A percentile compares a stretch with the other conserved stretches of the same genome.
Conservation (phyloP, 495 filamentous ascomycete species). For the Aspergillus cavernicola region DNA sequence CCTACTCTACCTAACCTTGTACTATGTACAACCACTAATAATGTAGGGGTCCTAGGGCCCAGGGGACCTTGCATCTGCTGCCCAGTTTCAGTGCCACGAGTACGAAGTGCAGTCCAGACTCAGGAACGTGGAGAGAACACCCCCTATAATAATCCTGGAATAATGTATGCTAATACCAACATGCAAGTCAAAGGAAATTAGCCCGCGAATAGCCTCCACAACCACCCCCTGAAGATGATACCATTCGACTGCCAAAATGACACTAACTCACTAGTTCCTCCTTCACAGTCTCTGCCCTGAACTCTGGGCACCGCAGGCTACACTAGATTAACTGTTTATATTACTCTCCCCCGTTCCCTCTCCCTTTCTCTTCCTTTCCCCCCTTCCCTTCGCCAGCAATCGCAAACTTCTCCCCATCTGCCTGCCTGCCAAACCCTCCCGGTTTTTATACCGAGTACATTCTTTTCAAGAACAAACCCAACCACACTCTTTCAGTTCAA, state of each 20-base stretch:
- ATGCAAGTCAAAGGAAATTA: slow-evolving; percentile 6
- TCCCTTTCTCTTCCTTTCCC: slow-evolving; percentile 11
- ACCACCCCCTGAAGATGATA: not conserved
- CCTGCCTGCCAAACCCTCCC: slow-evolving; percentile 16
- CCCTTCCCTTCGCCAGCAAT: slow-evolving; percentile 10
- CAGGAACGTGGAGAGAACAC: slow-evolving; percentile 1
- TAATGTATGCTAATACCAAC: not conserved
- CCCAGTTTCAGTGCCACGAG: too few relatives aligned
- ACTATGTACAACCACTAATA: too few relatives aligned
- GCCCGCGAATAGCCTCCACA: not conserved
- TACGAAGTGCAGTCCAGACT: not conserved
- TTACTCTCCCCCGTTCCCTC: slow-evolving; percentile 4
- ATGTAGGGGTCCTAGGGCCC: too few relatives aligned
- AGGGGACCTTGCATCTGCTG: too few relatives aligned
- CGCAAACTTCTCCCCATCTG: slow-evolving; percentile 21
- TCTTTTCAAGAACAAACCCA: slow-evolving; percentile 43
- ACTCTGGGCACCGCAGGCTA: too few relatives aligned
- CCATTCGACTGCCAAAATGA: not conserved
- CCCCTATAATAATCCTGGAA: not conserved
- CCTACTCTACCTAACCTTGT: too few relatives aligned
- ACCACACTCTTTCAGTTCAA: slow-evolving; percentile 17
- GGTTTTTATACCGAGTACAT: slow-evolving; percentile 49
- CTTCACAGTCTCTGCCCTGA: not conserved
- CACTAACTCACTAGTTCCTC: not conserved
- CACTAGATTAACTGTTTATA: not conserved